Evolutionary conservation across 2,329 filamentous ascomycete species (phyloP).

Genomic region (Aspergillus quadricinctus): DNA sequence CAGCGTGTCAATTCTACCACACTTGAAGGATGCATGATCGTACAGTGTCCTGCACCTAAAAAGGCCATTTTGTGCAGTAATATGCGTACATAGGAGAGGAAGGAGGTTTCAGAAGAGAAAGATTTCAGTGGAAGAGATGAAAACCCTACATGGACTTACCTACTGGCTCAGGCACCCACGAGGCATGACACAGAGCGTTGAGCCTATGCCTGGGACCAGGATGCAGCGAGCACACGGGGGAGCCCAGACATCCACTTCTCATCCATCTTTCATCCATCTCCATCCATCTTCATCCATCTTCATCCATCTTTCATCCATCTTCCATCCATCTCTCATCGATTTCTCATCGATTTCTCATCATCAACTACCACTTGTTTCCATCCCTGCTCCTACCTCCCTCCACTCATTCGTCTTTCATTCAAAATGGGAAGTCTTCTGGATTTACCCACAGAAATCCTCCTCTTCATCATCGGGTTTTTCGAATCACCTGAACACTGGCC

Average conservation of each 20-base stretch:
- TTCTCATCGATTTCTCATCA: no score
- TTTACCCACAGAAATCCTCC: not conserved
- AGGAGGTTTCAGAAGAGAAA: no score
- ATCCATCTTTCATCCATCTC: no score
- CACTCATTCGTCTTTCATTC: not conserved
- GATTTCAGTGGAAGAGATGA: no score
- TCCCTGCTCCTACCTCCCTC: not conserved
- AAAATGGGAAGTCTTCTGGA: not conserved
- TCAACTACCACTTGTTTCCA: not conserved
- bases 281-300: no score
- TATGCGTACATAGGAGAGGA: no score
- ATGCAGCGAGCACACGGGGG: not conserved
- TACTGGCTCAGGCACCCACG: not conserved
- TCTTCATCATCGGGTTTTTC: not conserved
- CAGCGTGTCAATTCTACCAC: no score
- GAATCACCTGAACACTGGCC: not conserved
- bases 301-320: no score
- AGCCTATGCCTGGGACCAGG: not conserved
- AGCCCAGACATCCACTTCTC: not conserved
- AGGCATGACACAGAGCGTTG: not conserved
- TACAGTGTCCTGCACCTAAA: no score
- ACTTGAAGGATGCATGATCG: no score
- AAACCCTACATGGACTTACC: not conserved
- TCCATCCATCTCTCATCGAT: no score
- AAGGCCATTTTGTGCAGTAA: no score